Base-by-base conservation (phyloP, 1,139 yeast genomes). In the Wickerhamiella infanticola region DNA sequence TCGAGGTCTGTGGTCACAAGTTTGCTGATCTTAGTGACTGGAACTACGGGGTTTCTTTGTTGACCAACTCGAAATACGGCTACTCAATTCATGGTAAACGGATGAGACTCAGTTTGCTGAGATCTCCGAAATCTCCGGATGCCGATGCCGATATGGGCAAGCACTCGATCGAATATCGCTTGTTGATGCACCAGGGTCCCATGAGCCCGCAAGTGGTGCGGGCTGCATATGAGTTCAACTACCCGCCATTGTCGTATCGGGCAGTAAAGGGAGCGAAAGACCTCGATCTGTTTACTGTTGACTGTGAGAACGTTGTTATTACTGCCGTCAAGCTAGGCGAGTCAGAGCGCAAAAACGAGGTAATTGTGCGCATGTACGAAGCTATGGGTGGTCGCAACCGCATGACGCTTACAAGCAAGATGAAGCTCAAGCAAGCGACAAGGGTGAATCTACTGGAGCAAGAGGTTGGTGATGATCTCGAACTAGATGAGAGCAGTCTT, bases 1-100 rank as follows among this genome's bases (percentile, higher is more conserved):
- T 90, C 63, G 98, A 90, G 64, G 95, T 86, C 24, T 84, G 95
- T 55, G 88, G 82, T 57, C 97, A 90, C 63, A 83, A 84, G 60
- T 90, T 85, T 67, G 88, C 93, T 60, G 97, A 90, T 60, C 77
- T 83, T 58, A 81, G 94, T 36, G 97, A 85, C 57, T 75, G 68
- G 62, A 75, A 75, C 51, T 86, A 84, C 58, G 97, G 97, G 57
- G 94, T 86, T n/a, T 73, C 94, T 0, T 65, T 90, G 26, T 62
- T 90, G 57, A 90, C 88, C 61, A 80, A 85, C 63, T 73, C 79
- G 61, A 90, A 90, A 64, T 90, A 86, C 58, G 97, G 97, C 11
- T 94, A 84, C 52, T 74, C 94, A 0, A 79, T 88, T 24, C 96
- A 85, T 58, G 97, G 97, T 24, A 84, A 85, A 56, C 65, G 79